Evolutionary conservation across 148 eudicot genomes (phyloP).

Genomic region (Polygonum maritimum): DNA sequence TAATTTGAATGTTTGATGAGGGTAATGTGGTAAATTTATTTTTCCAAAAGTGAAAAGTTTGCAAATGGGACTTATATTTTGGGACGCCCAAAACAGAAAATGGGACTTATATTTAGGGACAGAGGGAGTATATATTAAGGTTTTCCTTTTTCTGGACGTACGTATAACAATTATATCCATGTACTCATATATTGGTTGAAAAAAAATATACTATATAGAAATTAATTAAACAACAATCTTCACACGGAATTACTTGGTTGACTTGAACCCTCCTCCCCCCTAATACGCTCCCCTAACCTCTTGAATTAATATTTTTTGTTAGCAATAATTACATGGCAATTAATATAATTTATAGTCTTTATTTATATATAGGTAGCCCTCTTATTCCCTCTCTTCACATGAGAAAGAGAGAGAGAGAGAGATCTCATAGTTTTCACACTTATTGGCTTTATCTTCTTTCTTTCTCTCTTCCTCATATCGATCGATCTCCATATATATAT

Average conservation of each 20-base stretch:
- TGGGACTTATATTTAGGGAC: no score
- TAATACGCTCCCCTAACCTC: not conserved
- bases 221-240: not conserved
- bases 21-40: no score
- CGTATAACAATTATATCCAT: not conserved
- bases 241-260: constrained; percentile 6
- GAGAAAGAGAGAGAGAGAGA: not conserved
- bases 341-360: constrained; percentile 1
- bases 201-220: not conserved
- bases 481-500: not conserved
- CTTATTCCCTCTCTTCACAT: constrained; percentile 6
- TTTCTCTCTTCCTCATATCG: not conserved
- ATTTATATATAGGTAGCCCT: not conserved
- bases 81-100: no score
- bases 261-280: not conserved
- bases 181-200: not conserved
- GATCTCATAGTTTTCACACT: constrained; percentile 9
- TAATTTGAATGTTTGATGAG: no score
- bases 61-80: no score
- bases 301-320: not conserved
- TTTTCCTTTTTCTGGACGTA: not conserved
- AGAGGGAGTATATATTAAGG: not conserved
- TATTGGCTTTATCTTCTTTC: not conserved
- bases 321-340: not conserved
- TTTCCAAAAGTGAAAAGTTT: no score